phyloP scores from a whole-genome alignment of 2,329 filamentous ascomycete genomes.

The Exophiala phaeomuriformis region DNA sequence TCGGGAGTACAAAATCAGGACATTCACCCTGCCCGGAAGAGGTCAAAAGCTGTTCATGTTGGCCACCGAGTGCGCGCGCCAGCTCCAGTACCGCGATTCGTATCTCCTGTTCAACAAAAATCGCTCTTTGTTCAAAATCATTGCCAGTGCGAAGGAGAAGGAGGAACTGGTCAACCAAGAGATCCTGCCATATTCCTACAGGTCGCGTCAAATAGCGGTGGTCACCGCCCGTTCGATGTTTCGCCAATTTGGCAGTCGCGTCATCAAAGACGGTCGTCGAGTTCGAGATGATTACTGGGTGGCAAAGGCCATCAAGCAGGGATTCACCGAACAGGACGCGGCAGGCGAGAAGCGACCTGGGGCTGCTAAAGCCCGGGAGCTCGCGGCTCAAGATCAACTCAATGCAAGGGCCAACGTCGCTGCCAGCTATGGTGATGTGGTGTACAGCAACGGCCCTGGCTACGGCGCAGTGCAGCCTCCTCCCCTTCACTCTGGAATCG shows the following conservation, averaged over 20 bases:
- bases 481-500: conserved; percentile 64
- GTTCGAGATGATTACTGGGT: conserved; percentile 99
- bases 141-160: conserved; percentile 90
- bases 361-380: conserved; percentile 78
- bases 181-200: conserved; percentile 92
- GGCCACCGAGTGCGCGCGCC: conserved; percentile 90
- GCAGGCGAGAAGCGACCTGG: conserved; percentile 95
- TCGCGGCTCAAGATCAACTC: conserved; percentile 54
- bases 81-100: conserved; percentile 91
- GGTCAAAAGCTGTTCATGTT: conserved; percentile 97
- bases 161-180: conserved; percentile 93
- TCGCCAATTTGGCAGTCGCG: conserved; percentile 89
- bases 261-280: conserved; percentile 80
- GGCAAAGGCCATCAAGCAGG: conserved; percentile 90
- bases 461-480: conserved; percentile 62
- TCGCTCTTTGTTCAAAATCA: conserved; percentile 92
- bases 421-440: conserved; percentile 69
- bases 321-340: conserved; percentile 92
- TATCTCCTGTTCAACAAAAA: conserved; percentile 99
- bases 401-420: conserved; percentile 48
- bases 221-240: conserved; percentile 98
- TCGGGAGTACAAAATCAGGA: conserved; percentile 85
- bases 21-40: conserved; percentile 83
- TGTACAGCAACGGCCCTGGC: conserved; percentile 67
- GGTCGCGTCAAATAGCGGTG: conserved; percentile 96